A percentile compares a stretch with the other conserved stretches of the same genome.
Conservation (phyloP, 345 rosid genomes). For the Aquilaria sinensis region DNA sequence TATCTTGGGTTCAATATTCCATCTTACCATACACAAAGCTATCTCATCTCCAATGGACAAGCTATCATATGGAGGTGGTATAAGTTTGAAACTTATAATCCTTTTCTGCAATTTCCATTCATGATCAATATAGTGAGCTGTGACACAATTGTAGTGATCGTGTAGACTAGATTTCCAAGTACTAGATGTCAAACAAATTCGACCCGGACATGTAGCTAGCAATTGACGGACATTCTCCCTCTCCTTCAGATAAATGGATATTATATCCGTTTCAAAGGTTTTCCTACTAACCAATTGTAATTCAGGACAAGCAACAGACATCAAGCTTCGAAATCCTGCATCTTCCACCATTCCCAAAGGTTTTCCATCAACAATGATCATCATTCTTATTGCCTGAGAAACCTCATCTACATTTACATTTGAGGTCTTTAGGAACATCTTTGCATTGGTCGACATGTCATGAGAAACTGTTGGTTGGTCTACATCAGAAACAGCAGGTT, state of each 20-base stretch:
- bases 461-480: conserved; percentile 9
- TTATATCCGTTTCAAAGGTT: conserved; percentile 15
- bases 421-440: conserved; percentile 11
- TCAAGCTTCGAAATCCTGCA: conserved; percentile 18
- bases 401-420: conserved; percentile 19
- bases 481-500: conserved; percentile 5
- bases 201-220: conserved; percentile 27
- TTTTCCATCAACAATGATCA: conserved; percentile 20
- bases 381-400: conserved; percentile 14
- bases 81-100: conserved; percentile 18
- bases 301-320: conserved; percentile 23
- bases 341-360: conserved; percentile 18
- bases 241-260: conserved; percentile 15
- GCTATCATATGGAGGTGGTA: conserved; percentile 22
- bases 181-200: conserved; percentile 23
- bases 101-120: conserved; percentile 29
- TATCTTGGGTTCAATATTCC: conserved; percentile 26
- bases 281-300: conserved; percentile 12
- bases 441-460: conserved; percentile 14
- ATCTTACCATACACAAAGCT: conserved; percentile 19
- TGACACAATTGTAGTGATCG: conserved; percentile 20
- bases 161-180: conserved; percentile 16
- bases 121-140: conserved; percentile 21
- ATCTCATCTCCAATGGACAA: conserved; percentile 20
- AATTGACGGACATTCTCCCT: conserved; percentile 17